Evolutionary conservation across 2,329 filamentous ascomycete genomes (phyloP), one percentile per base, ranked within the genome.

Genomic region (Scleromitrula shiraiana): DNA sequence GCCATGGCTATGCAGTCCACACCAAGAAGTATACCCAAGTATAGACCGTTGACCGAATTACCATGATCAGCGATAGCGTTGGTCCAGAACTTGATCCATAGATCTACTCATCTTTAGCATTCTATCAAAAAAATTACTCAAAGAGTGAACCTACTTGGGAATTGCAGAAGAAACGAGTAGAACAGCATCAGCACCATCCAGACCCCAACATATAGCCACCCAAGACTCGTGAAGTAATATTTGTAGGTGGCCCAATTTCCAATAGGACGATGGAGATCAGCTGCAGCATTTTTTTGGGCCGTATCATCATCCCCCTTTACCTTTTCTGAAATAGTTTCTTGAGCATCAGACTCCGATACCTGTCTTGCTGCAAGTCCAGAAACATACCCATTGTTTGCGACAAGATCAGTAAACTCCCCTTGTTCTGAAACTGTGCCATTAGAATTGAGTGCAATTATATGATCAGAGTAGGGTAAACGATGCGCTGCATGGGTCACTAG

Each of bases 21-120:
- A 12, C 33, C 40, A n/a, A 53, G 20, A 22, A 54, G 47, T 36
- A 59, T 44, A 8, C 56, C 53, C 9, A 60, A 35, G 30, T 59
- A 60, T 15, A 52, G 32, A 9, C 51, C 48, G 17, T 56, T 56
- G 29, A 54, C 49, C 14, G 49, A 43, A 32, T 58, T 60, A 12
- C 53, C 54, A 36, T 56, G 56, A 17, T 24, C 36, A n/a, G 47
- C 49, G 45, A 56, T 41, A 6, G 53, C 54, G 19, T 0, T 63
- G 2, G 69, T 62, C 69, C 70, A 71, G 50, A 64, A 69, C 15
- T 65, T 69, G 6, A 73, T 52, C 69, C 70, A 72, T 4, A 72
- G 38, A 51, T 53, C 57, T 62, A 32, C 12, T 38, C 5, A 37
- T 17, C n/a, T 26, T 60, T 46, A 65, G 61, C 2, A 66, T 59